Percentiles rank a stretch among this genome's conserved stretches.
phyloP scores from a whole-genome alignment of 192 early-diverging fungal genomes.

The Coemansia guatemalensis region DNA sequence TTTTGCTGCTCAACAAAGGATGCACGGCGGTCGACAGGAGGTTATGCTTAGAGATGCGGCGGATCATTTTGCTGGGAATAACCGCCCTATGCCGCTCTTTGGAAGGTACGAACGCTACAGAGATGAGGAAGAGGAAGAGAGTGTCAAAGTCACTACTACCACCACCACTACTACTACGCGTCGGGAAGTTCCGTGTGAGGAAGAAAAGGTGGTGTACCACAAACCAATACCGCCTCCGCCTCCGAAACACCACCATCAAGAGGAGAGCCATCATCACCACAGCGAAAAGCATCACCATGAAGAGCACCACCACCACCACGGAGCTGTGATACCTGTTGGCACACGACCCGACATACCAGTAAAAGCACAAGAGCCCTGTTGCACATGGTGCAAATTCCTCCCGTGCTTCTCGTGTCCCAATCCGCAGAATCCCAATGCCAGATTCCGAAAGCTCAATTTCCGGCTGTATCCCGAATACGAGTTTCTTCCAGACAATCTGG shows the following conservation, averaged over 20 bases:
- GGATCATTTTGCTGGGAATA: slow-evolving; percentile 27
- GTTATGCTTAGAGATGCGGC: slow-evolving; percentile 34
- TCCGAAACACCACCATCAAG: neutral
- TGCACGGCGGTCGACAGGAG: slow-evolving; percentile 30
- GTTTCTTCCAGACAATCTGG: slow-evolving; percentile 37
- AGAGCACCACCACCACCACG: slow-evolving; percentile 13
- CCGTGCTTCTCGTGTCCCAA: slow-evolving; percentile 46
- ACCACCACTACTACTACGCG: slow-evolving; percentile 39
- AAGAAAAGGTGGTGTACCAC: slow-evolving; percentile 11
- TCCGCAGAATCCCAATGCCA: slow-evolving; percentile 45
- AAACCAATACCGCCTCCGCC: slow-evolving; percentile 13
- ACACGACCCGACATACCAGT: slow-evolving; percentile 21
- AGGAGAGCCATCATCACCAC: slow-evolving; percentile 9
- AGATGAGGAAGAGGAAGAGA: slow-evolving; percentile 21
- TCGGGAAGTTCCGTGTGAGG: slow-evolving; percentile 11
- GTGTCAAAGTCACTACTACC: slow-evolving; percentile 37
- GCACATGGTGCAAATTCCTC: slow-evolving; percentile 52
- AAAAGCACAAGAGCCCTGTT: slow-evolving; percentile 39
- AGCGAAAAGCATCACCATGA: slow-evolving; percentile 14
- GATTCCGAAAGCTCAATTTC: slow-evolving; percentile 48
- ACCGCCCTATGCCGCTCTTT: slow-evolving; percentile 36
- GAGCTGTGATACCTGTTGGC: slow-evolving; percentile 34
- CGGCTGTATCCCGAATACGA: slow-evolving; percentile 52
- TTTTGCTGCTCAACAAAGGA: slow-evolving; percentile 26
- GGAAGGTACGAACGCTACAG: slow-evolving; percentile 9